Evolutionary conservation across 768 basidiomycete genomes (phyloP).

Genomic region (Leccinum olivaceopallidum): DNA sequence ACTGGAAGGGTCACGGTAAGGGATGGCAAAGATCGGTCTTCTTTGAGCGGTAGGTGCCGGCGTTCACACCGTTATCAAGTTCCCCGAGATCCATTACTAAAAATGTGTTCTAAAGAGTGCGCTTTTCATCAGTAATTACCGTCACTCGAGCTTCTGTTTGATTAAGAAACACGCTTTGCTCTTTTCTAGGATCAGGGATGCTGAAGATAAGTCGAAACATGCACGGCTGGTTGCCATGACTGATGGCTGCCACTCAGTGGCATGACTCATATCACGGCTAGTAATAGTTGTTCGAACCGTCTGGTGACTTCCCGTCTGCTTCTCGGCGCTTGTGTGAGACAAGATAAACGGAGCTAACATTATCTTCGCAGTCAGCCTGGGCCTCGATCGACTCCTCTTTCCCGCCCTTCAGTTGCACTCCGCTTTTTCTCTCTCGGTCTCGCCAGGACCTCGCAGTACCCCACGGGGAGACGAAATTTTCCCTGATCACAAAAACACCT

Average conservation of each 20-base stretch:
- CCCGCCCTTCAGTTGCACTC: neutral
- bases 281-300: neutral
- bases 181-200: neutral
- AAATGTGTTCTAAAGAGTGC: neutral
- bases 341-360: neutral
- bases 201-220: neutral
- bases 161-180: neutral
- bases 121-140: neutral
- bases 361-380: neutral
- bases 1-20: neutral
- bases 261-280: neutral
- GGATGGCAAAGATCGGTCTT: neutral
- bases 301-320: neutral
- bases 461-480: slow-evolving; percentile 8
- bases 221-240: neutral
- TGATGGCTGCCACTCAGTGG: neutral
- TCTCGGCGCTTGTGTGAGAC: neutral
- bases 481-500: slow-evolving; percentile 4
- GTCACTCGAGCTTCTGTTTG: neutral
- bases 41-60: neutral
- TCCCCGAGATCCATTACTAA: neutral
- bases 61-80: neutral
- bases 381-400: neutral
- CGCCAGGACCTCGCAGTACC: slow-evolving; percentile 18
- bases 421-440: slow-evolving; percentile 38